Conservation (phyloP, 768 basidiomycete species). For the Lentinula aciculospora region DNA sequence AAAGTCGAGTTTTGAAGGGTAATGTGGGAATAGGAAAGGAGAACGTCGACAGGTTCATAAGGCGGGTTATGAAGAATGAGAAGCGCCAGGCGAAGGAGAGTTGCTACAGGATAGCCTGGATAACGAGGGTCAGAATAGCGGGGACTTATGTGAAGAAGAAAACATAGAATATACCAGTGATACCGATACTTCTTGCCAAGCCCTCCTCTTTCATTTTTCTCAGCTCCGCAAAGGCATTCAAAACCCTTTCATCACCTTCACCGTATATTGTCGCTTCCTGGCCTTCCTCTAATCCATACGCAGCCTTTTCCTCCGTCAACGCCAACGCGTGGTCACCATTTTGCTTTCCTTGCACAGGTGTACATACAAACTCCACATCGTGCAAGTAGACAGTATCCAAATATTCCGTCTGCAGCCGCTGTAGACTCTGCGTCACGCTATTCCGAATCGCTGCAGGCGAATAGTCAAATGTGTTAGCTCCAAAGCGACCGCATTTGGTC, state of each 20-base stretch:
- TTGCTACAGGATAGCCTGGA: conserved; percentile 75
- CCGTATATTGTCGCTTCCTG: conserved; percentile 55
- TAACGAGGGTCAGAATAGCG: not conserved
- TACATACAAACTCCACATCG: conserved; percentile 76
- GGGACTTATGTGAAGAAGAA: not conserved
- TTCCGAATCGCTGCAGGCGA: conserved; percentile 56
- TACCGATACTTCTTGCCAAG: conserved; percentile 66
- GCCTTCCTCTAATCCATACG: conserved; percentile 61
- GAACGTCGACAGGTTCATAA: conserved; percentile 66
- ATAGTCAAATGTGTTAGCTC: conserved; percentile 67
- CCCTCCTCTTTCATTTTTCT: conserved; percentile 69
- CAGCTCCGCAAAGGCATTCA: conserved; percentile 64
- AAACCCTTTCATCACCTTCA: conserved; percentile 65
- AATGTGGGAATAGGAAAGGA: conserved; percentile 80
- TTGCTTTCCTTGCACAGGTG: conserved; percentile 38
- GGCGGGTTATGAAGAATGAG: conserved; percentile 63
- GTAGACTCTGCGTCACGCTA: conserved; percentile 61
- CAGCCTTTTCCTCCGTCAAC: conserved; percentile 42
- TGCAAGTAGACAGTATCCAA: conserved; percentile 81
- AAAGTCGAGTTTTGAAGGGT: conserved; percentile 68
- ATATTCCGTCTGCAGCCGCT: conserved; percentile 68
- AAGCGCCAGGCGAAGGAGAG: conserved; percentile 77
- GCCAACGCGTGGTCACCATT: conserved; percentile 56
- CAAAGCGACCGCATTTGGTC: conserved; percentile 84
- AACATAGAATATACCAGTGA: conserved; percentile 50